Base-by-base conservation (phyloP, 2,329 filamentous ascomycete species). In the Fusarium graminum region DNA sequence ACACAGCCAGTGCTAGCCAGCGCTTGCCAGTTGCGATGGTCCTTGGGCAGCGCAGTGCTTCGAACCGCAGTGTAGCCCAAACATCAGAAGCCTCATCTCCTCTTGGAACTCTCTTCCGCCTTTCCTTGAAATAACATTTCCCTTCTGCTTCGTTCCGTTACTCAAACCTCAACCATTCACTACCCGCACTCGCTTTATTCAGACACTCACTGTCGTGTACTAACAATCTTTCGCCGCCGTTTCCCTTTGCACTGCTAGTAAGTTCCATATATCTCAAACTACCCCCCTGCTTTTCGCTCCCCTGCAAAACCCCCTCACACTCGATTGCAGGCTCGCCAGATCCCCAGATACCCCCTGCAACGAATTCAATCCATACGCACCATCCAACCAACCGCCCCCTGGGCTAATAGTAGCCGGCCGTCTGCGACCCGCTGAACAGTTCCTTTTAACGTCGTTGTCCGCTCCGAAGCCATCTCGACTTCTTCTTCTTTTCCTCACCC, bases 391-490 rank as follows among this genome's bases (percentile, higher is more conserved):
- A 69, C 62, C 55, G 65, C 43, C 63, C 63, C 54, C 54, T 68
- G 66, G 65, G 29, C 61, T 54, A 53, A 39, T 57, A 66, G 65
- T 62, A 55, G 65, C 65, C 51, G 61, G 52, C 65, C 65, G 50
- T 63, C 64, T 70, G 67, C 57, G 52, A 61, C 63, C 62, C 63
- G 56, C 66, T 60, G 57, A 61, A 40, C 55, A 66, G 65, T 71
- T 74, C 70, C 70, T 68, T 74, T 74, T 73, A 75, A 74, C 72
- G 59, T 71, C 67, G 55, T 67, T 57, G 57, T 62, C 67, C 63
- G 65, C 68, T 60, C 67, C 64, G 64, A 60, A 68, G 55, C 59
- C 62, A 65, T 61, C 58, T 67, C 58, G 56, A 64, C 56, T 45
- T 59, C 61, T 53, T 62, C 52, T 60, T 43, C 45, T 65, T 63